Conservation (phyloP, 495 filamentous ascomycete species). For the Xylaria palmicola region DNA sequence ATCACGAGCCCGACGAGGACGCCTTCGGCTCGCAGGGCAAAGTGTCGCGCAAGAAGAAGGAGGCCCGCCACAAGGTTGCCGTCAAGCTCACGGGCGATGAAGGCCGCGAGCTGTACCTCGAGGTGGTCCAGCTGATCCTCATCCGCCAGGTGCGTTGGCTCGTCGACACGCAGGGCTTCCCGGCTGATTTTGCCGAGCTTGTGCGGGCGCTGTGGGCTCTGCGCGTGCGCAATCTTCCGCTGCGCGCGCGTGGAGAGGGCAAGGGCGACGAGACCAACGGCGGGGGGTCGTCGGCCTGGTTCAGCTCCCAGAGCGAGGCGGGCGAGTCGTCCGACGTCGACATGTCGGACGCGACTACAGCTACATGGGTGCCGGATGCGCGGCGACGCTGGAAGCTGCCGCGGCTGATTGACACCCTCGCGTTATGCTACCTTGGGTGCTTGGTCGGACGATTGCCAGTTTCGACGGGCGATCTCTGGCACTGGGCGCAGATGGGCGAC, state of each 20-base stretch:
- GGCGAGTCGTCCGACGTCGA: slow-evolving; percentile 19
- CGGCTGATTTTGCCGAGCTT: slow-evolving; percentile 46
- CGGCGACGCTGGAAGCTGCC: slow-evolving; percentile 40
- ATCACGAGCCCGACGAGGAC: slow-evolving; percentile 66
- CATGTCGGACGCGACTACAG: slow-evolving; percentile 26
- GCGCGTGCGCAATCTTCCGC: slow-evolving; percentile 38
- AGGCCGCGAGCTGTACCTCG: slow-evolving; percentile 75
- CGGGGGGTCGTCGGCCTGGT: slow-evolving; percentile 21
- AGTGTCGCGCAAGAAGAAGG: slow-evolving; percentile 42
- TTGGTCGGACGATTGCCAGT: slow-evolving; percentile 42
- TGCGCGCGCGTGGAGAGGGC: slow-evolving; percentile 23
- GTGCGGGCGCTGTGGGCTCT: slow-evolving; percentile 54
- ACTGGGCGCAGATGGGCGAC: slow-evolving; percentile 42
- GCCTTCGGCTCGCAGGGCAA: slow-evolving; percentile 66
- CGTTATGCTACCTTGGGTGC: slow-evolving; percentile 46
- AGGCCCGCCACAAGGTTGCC: slow-evolving; percentile 53
- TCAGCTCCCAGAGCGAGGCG: slow-evolving; percentile 39
- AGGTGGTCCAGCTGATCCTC: slow-evolving; percentile 77
- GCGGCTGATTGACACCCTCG: slow-evolving; percentile 41
- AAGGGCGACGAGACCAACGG: slow-evolving; percentile 15
- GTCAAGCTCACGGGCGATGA: slow-evolving; percentile 61
- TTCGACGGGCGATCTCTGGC: slow-evolving; percentile 44
- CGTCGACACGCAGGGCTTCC: slow-evolving; percentile 40
- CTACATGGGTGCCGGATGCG: slow-evolving; percentile 24
- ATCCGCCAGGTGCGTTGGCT: slow-evolving; percentile 44